Base-by-base conservation (phyloP, 2,329 filamentous ascomycete genomes). In the Dryadomyces quercivorus region DNA sequence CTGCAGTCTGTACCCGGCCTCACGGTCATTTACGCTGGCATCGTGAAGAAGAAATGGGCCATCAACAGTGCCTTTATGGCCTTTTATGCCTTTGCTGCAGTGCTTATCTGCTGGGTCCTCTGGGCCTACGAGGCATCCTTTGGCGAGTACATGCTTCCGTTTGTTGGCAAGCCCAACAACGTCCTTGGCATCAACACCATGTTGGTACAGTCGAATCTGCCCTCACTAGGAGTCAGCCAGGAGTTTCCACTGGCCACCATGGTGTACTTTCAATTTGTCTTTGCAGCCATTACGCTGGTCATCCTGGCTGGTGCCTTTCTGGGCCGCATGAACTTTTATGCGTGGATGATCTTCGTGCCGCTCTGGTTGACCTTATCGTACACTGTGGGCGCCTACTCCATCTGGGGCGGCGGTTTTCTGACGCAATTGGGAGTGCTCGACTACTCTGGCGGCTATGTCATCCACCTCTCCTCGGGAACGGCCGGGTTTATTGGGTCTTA, bases 181-280 rank as follows among this genome's bases (percentile, higher is more conserved):
- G 67, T 74, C 6, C 59, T 76, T 31, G 66, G 65, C 15, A 75
- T 75, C 61, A 63, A 69, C 56, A 65, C 67, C 56, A 65, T 74
- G 61, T 67, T 77, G 36, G 59, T 56, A 15, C 73, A 75, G 61
- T 70, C 71, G 1, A 55, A 57, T 21, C 63, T 76, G 2, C 73
- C 73, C 2, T 67, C 69, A 20, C 69, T 73, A 7, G 65, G 51
- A 18, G 7, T 73, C 20, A 61, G 58, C 7, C 68, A 72, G 52
- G 67, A 68, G 57, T 75, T 72, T 57, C 72, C 72, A 0, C 63
- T 72, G 53, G 66, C 69, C 5, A 76, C 73, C 2, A 76, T 76
- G 74, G 65, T 76, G 0, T 77, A 77, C 62, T 76, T 76, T 64
- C 74, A 77, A 59, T 76, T 76, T 59, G 73, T 75, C 49, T 76